Conservation (phyloP, 768 basidiomycete genomes). For the Pleurotus pulmonarius region DNA sequence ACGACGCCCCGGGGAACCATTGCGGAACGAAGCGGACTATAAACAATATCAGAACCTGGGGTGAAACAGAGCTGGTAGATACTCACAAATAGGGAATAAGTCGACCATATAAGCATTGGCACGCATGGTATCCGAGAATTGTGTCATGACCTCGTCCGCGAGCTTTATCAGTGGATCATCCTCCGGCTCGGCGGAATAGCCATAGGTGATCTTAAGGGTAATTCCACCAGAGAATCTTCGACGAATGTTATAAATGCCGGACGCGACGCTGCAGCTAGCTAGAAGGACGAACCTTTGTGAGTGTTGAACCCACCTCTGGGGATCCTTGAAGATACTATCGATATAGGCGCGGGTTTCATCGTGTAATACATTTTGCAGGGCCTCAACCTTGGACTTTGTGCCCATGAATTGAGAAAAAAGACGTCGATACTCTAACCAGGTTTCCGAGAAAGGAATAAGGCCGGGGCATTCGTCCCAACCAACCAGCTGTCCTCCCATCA, state of each 20-base stretch:
- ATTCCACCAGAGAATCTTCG: slow-evolving; percentile 15
- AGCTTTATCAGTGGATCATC: slow-evolving; percentile 21
- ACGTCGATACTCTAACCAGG: slow-evolving; percentile 17
- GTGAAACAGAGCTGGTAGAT: not conserved
- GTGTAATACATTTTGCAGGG: slow-evolving; percentile 10
- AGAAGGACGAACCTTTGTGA: not conserved
- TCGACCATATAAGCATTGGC: not conserved
- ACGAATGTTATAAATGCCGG: not conserved
- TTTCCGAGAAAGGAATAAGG: slow-evolving; percentile 11
- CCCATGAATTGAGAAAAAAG: slow-evolving; percentile 17
- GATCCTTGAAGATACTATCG: not conserved
- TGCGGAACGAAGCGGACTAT: slow-evolving; percentile 21
- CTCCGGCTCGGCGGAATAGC: slow-evolving; percentile 16
- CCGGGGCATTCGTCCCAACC: slow-evolving; percentile 17
- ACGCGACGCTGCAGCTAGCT: slow-evolving; percentile 7
- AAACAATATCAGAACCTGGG: not conserved
- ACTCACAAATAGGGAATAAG: slow-evolving; percentile 20
- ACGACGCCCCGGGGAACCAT: slow-evolving; percentile 29
- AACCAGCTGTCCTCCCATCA: slow-evolving; percentile 10
- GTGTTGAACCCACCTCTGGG: not conserved
- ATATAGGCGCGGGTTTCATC: slow-evolving; percentile 7
- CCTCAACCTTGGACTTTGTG: slow-evolving; percentile 15
- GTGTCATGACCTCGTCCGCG: slow-evolving; percentile 19
- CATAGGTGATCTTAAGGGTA: slow-evolving; percentile 25
- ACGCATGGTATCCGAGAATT: slow-evolving; percentile 18